phyloP scores from a whole-genome alignment of 441 rosid species.

The Croton setiger region DNA sequence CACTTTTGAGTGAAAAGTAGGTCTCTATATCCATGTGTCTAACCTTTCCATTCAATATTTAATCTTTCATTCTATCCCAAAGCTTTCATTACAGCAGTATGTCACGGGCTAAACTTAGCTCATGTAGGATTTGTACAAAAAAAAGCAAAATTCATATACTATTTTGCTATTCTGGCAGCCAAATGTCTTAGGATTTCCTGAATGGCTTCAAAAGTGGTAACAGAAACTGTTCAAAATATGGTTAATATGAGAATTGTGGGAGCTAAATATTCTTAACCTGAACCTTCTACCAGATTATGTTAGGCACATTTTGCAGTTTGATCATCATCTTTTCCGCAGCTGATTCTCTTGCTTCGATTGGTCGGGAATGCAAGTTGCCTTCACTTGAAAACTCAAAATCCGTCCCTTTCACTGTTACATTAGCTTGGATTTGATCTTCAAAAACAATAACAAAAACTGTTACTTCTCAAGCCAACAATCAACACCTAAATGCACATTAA shows the following conservation, averaged over 20 bases:
- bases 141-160: no score
- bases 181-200: background rate
- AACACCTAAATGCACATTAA: no score
- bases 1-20: constrained; percentile 30
- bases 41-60: background rate
- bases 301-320: constrained; percentile 20
- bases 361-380: constrained; percentile 34
- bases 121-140: no score
- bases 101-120: no score
- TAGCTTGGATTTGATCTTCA: constrained; percentile 60
- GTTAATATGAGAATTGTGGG: no score
- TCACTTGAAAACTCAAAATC: constrained; percentile 31
- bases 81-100: background rate
- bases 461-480: background rate
- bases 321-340: constrained; percentile 47
- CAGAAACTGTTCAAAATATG: background rate
- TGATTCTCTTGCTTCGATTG: constrained; percentile 61
- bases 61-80: background rate
- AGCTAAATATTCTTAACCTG: background rate
- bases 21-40: background rate
- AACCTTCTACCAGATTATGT: background rate
- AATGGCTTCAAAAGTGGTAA: background rate
- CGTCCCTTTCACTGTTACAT: constrained; percentile 39
- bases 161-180: no score
- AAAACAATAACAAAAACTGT: background rate